These are phyloP conservation scores for Annulohypoxylon bovei DNA, from an alignment of 495 filamentous ascomycete species.

Conservation along the genomic window DNA sequence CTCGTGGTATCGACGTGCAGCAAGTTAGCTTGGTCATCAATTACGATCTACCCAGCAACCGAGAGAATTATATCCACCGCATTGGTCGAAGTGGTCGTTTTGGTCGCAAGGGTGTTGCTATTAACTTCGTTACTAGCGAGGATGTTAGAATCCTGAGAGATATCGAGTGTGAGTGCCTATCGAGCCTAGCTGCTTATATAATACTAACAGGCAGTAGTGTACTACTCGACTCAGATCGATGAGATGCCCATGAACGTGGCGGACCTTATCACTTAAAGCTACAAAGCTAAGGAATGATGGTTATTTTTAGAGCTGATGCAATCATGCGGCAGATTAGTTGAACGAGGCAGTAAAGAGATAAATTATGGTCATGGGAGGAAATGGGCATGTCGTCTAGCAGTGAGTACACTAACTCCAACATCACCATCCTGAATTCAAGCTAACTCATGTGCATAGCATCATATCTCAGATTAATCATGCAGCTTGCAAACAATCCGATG, in stretches of 20 bases:
- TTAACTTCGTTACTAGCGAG: slow-evolving; percentile 98
- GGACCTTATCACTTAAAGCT: slow-evolving; percentile 61
- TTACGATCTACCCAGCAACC: slow-evolving; percentile 97
- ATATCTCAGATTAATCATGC: slow-evolving; percentile 24
- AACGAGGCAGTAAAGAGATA: slow-evolving; percentile 14
- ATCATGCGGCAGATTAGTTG: slow-evolving; percentile 21
- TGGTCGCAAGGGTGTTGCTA: slow-evolving; percentile 97
- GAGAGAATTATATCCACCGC: slow-evolving; percentile 99
- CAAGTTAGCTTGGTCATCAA: slow-evolving; percentile 99
- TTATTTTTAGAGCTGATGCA: slow-evolving; percentile 18
- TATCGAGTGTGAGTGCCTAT: slow-evolving; percentile 76
- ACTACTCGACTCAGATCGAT: slow-evolving; percentile 98
- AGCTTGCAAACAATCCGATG: slow-evolving; percentile 4
- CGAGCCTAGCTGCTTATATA: neutral
- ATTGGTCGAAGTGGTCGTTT: slow-evolving; percentile 97
- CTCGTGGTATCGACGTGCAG: slow-evolving; percentile 98
- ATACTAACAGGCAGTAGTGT: slow-evolving; percentile 66
- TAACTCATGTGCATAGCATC: slow-evolving; percentile 35
- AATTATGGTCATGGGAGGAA: slow-evolving; percentile 45
- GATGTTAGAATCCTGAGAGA: slow-evolving; percentile 97
- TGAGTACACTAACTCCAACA: slow-evolving; percentile 19
- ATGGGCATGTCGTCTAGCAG: slow-evolving; percentile 45
- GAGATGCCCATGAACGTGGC: slow-evolving; percentile 99
- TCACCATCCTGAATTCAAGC: neutral
- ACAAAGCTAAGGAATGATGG: neutral